Base-by-base conservation (phyloP, 352 stramenopile genomes). In the Phytophthora pinifolia region DNA sequence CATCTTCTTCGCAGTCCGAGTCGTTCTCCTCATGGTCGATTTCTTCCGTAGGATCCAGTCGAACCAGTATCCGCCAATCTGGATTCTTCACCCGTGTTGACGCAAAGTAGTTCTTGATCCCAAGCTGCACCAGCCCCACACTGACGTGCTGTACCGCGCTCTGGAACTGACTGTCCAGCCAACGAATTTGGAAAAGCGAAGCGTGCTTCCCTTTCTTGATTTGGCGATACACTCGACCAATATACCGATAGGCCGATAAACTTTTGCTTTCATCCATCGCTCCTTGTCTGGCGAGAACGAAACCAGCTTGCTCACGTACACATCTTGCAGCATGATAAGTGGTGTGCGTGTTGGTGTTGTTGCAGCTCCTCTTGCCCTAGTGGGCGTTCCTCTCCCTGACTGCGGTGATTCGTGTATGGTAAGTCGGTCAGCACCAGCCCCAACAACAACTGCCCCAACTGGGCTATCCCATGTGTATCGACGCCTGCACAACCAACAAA, bases 181-280 rank as follows among this genome's bases (percentile, higher is more conserved):
- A 32, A 1, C 18, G 18, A 33, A 32, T 6, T 45, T 15, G 38
- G 9, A 32, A 32, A 15, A 32, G 20, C 18, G 20, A 25, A 10
- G 10, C 20, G 15, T 45, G 20, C 20, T 45, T 45, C 17, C 7
- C 20, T 33, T 45, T 33, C 4, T 8, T 9, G 20, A 45, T 32
- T 45, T 45, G 20, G 9, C 38, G 38, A 17, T 25, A 45, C 15
- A 45, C 38, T 6, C 18, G 38, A 18, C 38, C 38, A 33, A 45
- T 33, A 3, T 33, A 12, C 38, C 38, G 9, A 45, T 25, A 32
- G 8, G 9, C 2, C 18, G 18, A 14, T 45, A 45, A 0, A 18
- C 18, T 32, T 45, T 33, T 9, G 38, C 20, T 45, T 32, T 4
- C 38, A 45, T 18, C 38, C 17, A 45, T 7, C 20, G 4, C 10